Base-by-base conservation (phyloP, 2,329 filamentous ascomycete genomes). In the Clarireedia homoeocarpa region DNA sequence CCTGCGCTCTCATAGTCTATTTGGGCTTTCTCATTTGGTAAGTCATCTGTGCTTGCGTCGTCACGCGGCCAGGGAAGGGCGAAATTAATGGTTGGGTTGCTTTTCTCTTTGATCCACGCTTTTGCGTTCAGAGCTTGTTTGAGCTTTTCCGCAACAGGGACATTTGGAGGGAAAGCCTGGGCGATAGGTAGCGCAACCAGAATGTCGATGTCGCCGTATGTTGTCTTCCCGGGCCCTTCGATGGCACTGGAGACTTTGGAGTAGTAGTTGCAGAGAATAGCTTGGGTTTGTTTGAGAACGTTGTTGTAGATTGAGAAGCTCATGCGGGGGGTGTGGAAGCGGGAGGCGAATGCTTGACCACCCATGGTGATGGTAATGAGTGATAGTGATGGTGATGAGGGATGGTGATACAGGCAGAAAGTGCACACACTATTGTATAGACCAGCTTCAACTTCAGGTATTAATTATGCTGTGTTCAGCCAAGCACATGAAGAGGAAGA, bases 171-270 rank as follows among this genome's bases (percentile, higher is more conserved):
- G 40, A 60, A 63, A 0, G 48, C 20, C 1, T 55, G 12, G 20
- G 47, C 14, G 4, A 59, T 53, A 26, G 72, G 70, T 34, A 67
- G 66, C 0, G 74, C 72, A 1, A 89, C 77, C 1, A 90, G 69
- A 57, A 91, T 75, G 69, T 94, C 89, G 39, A 95, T 72, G 61
- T 94, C 89, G 20, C 89, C 89, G 64, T 82, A 79, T 62, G 83
- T 80, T 0, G 61, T 44, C 69, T 94, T 94, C 1, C 69, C 83
- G 0, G 88, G 88, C 0, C 81, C 85, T 62, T 90, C 86, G 27
- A 85, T 79, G 0, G 87, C 83, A 0, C 78, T 75, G 0, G 75
- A 77, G 4, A 87, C 81, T 6, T 71, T 72, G 0, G 71, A 53
- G 62, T 81, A 89, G 3, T 85, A 70, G 1, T 72, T 63, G 1